Percentiles rank a stretch among this genome's conserved stretches.
Evolutionary conservation across 2,329 filamentous ascomycete genomes (phyloP).

Genomic region (Claviceps spartinae): DNA sequence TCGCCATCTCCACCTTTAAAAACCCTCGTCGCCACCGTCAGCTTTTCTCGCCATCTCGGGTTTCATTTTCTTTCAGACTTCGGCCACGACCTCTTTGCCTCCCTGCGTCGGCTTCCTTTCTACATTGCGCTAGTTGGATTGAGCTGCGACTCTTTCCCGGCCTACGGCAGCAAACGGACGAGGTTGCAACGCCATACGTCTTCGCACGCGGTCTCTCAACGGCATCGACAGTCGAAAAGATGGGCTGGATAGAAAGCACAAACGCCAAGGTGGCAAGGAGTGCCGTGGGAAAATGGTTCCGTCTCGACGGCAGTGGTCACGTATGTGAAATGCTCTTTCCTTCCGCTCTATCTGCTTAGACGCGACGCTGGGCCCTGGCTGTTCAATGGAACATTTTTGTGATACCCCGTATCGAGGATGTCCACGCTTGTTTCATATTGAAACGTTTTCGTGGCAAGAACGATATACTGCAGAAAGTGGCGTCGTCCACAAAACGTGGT

Average conservation of each 20-base stretch:
- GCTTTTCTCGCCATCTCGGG: not conserved
- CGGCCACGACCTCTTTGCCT: not conserved
- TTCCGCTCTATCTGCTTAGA: not conserved
- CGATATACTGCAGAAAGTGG: not conserved
- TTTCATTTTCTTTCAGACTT: not conserved
- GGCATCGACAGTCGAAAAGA: conserved; percentile 11
- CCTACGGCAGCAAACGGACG: not conserved
- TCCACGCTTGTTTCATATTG: not conserved
- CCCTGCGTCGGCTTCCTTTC: not conserved
- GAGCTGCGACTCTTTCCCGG: not conserved
- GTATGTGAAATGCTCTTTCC: conserved; percentile 34
- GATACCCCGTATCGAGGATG: not conserved
- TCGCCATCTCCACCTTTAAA: conserved; percentile 1
- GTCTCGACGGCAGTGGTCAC: conserved; percentile 70
- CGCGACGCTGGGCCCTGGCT: not conserved
- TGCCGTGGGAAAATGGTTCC: conserved; percentile 59
- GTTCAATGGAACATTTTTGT: not conserved
- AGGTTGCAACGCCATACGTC: not conserved
- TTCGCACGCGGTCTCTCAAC: not conserved
- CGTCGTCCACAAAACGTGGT: not conserved
- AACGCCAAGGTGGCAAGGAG: conserved; percentile 50
- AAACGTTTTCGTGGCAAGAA: not conserved
- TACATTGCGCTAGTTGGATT: not conserved
- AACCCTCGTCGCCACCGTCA: not conserved
- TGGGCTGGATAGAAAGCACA: conserved; percentile 35